Evolutionary conservation across 2,329 filamentous ascomycete species (phyloP).

Genomic region (Exophiala sp.): DNA sequence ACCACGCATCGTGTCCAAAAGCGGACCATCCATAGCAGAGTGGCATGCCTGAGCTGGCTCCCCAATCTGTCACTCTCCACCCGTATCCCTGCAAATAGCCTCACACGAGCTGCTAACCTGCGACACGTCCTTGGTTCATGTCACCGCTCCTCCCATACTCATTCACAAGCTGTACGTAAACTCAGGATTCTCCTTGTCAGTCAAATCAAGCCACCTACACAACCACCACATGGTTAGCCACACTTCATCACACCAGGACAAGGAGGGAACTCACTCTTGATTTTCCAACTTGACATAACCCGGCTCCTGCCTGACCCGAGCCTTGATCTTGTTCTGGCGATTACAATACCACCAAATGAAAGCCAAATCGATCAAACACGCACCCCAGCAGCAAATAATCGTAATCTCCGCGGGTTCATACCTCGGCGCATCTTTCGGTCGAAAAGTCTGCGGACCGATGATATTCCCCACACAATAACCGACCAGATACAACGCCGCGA

Average conservation of each 20-base stretch:
- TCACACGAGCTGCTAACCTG: slow-evolving; percentile 33
- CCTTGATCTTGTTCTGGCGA: slow-evolving; percentile 59
- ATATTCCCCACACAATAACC: slow-evolving; percentile 54
- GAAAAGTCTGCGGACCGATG: slow-evolving; percentile 55
- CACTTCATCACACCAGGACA: neutral
- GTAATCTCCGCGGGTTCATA: slow-evolving; percentile 64
- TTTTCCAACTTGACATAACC: slow-evolving; percentile 62
- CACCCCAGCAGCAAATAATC: slow-evolving; percentile 57
- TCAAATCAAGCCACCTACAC: slow-evolving; percentile 54
- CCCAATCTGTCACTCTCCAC: no score
- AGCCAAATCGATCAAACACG: slow-evolving; percentile 49
- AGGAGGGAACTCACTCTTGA: slow-evolving; percentile 51
- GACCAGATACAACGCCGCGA: slow-evolving; percentile 48
- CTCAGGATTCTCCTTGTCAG: slow-evolving; percentile 63
- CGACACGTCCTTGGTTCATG: slow-evolving; percentile 18
- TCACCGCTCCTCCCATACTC: neutral
- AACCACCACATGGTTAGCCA: neutral
- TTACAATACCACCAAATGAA: slow-evolving; percentile 64
- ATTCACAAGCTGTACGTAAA: slow-evolving; percentile 58
- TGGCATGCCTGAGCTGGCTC: no score
- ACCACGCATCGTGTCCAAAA: no score
- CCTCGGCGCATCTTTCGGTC: slow-evolving; percentile 53
- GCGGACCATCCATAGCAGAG: no score
- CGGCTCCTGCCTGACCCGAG: slow-evolving; percentile 47
- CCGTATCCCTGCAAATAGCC: no score